Percentiles rank a stretch among this genome's conserved stretches.
Evolutionary conservation across 176 grass and related monocot genomes (phyloP).

Genomic region (Musa acuminata): DNA sequence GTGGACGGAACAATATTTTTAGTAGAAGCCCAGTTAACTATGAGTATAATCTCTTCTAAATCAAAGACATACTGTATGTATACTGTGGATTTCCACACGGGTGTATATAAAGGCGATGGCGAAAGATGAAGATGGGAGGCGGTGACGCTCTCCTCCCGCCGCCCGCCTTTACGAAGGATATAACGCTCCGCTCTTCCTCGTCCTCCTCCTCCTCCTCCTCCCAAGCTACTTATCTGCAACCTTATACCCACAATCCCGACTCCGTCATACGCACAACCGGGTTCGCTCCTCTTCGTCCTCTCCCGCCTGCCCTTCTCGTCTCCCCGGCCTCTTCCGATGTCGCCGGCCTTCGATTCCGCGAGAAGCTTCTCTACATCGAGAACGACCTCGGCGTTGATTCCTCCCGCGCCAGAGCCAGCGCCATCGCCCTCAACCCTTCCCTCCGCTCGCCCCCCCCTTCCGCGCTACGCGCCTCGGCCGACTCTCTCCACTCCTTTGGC

Average conservation of each 20-base stretch:
- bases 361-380: slow-evolving; percentile 22
- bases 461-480: neutral
- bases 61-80: neutral
- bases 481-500: slow-evolving; percentile 7
- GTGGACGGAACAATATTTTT: too few relatives aligned
- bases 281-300: neutral
- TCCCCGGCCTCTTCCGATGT: neutral
- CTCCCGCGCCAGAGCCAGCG: neutral
- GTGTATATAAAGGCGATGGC: too few relatives aligned
- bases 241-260: too few relatives aligned
- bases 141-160: neutral
- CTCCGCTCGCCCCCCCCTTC: slow-evolving; percentile 12
- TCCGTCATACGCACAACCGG: neutral
- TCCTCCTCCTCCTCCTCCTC: slow-evolving; percentile 8
- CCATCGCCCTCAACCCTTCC: slow-evolving; percentile 15
- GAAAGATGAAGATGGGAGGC: neutral
- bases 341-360: slow-evolving; percentile 19
- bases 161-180: too few relatives aligned
- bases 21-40: too few relatives aligned
- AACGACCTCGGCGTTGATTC: slow-evolving; percentile 17
- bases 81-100: too few relatives aligned
- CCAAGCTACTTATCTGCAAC: neutral
- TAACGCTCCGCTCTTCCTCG: neutral
- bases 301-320: neutral
- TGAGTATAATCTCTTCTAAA: too few relatives aligned